Conservation (phyloP, 306 rosid genomes). For the Carpinus fangiana region DNA sequence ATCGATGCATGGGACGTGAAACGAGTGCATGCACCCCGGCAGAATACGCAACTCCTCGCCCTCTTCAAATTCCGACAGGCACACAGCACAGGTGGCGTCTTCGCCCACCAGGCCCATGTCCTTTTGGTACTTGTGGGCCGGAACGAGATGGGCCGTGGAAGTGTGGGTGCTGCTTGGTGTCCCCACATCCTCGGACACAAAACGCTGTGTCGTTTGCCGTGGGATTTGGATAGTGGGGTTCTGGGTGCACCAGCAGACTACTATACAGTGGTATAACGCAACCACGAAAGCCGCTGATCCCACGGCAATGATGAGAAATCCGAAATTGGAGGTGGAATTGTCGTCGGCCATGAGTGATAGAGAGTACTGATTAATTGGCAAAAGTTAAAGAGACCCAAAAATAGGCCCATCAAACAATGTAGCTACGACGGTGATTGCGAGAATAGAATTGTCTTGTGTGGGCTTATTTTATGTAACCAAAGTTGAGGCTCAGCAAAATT, state of each 20-base stretch:
- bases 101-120: neutral
- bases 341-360: constrained; percentile 17
- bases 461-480: too few species aligned
- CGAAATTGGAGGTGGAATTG: neutral
- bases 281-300: constrained; percentile 50
- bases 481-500: too few species aligned
- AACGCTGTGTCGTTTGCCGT: neutral
- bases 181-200: neutral
- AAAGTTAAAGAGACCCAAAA: neutral
- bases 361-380: neutral
- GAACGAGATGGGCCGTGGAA: constrained; percentile 37
- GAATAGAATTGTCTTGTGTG: constrained; percentile 17
- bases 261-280: constrained; percentile 46
- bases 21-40: constrained; percentile 66
- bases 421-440: constrained; percentile 29
- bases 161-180: neutral
- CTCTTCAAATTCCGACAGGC: constrained; percentile 63
- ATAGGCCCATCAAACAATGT: constrained; percentile 15
- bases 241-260: constrained; percentile 35
- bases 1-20: constrained; percentile 64
- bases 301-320: constrained; percentile 35
- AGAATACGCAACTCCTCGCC: constrained; percentile 57
- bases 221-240: neutral
- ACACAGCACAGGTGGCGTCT: constrained; percentile 50
- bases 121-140: constrained; percentile 37